A percentile compares a stretch with the other conserved stretches of the same genome.
Conservation (phyloP, 2,329 filamentous ascomycete genomes). For the Hypomyces rosellus region DNA sequence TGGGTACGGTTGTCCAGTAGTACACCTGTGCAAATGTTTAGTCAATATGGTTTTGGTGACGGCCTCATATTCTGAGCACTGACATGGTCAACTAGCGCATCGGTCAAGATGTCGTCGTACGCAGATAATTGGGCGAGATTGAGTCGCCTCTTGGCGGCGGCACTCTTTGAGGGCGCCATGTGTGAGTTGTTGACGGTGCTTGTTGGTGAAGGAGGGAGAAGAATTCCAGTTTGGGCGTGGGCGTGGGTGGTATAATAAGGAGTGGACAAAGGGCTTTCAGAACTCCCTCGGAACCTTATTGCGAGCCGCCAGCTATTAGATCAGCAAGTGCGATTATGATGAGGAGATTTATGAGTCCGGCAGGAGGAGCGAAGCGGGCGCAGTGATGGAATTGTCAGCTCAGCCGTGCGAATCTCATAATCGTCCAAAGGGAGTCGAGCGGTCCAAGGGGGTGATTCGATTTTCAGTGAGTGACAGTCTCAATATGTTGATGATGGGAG, state of each 20-base stretch:
- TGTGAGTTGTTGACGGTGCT: neutral
- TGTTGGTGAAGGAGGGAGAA: neutral
- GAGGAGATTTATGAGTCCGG: too few relatives aligned
- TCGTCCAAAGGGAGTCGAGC: too few relatives aligned
- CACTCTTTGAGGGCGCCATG: conserved; percentile 32
- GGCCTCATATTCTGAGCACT: conserved; percentile 31
- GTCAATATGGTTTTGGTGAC: neutral
- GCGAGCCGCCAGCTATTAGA: neutral
- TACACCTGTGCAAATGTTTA: conserved; percentile 57
- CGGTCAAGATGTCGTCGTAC: conserved; percentile 94
- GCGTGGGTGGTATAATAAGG: conserved; percentile 1
- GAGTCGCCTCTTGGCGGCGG: conserved; percentile 58
- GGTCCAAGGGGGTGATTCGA: too few relatives aligned
- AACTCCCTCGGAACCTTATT: conserved; percentile 7
- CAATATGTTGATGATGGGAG: too few relatives aligned
- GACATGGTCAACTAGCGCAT: conserved; percentile 92
- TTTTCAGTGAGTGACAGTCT: too few relatives aligned
- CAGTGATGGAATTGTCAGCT: too few relatives aligned
- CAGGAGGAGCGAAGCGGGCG: too few relatives aligned
- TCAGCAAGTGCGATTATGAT: neutral
- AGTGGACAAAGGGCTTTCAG: conserved; percentile 9
- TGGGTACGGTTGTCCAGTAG: conserved; percentile 95
- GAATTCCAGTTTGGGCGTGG: neutral
- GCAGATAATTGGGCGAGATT: conserved; percentile 82
- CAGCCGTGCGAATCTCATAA: too few relatives aligned